Evolutionary conservation across 345 rosid species (phyloP).

Genomic region (Moricandia arvensis): DNA sequence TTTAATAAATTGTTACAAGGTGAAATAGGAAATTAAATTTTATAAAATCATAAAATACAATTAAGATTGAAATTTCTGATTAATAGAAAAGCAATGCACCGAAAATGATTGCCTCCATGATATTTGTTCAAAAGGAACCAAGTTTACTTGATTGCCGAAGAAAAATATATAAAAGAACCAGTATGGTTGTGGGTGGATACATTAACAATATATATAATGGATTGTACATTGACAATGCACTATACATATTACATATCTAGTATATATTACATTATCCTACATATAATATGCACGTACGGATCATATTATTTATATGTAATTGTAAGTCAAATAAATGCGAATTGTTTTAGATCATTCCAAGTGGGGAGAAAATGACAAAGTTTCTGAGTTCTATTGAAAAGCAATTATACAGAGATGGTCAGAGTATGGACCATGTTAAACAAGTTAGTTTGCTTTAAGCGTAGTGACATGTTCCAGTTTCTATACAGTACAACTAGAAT

Average conservation of each 20-base stretch:
- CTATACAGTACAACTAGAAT: too few species aligned
- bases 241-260: background rate
- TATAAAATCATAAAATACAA: too few species aligned
- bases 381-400: background rate
- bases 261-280: background rate
- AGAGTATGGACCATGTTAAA: too few species aligned
- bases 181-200: background rate
- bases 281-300: background rate
- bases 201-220: background rate
- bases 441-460: too few species aligned
- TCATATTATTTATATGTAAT: background rate
- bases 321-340: background rate
- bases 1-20: too few species aligned
- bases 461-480: too few species aligned
- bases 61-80: background rate
- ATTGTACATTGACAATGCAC: background rate
- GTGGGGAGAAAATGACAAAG: background rate
- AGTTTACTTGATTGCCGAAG: background rate
- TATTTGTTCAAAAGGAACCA: too few species aligned
- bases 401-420: background rate
- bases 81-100: background rate
- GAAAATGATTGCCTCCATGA: background rate
- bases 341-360: background rate
- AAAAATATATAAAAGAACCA: too few species aligned
- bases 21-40: too few species aligned